Evolutionary conservation across 2,329 filamentous ascomycete genomes (phyloP), one percentile per base, ranked within the genome.

Genomic region (Colletotrichum liriopes): DNA sequence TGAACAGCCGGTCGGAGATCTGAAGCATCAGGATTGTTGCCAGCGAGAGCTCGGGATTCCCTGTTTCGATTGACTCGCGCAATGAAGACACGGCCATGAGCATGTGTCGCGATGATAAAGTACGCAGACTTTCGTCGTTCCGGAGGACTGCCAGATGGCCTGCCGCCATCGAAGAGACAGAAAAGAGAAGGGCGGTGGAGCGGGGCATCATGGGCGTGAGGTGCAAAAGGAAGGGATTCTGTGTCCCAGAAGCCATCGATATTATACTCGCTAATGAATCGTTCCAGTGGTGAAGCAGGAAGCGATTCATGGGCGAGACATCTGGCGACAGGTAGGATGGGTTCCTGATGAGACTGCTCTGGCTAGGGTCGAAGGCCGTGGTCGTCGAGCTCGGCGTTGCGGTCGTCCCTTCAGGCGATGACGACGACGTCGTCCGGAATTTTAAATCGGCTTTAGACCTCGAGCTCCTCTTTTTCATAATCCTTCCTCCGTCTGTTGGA

Each of bases 21-120:
- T 81, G 79, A 12, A 81, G 71, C 67, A 81, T 78, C 37, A 80
- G 56, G 62, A 81, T 77, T 18, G 75, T 75, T 29, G 79, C 79
- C 12, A 81, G 78, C 3, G 79, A 79, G 5, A 78, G 62, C 26
- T 79, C 73, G 1, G 78, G 75, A 43, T 73, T n/a, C 7, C 49
- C 67, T 18, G 67, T 51, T 54, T 73, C 54, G 2, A 73, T 66
- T 0, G 67, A 55, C 4, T 18, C 41, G 8, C 70, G 60, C 2
- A 73, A 45, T 0, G 67, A 61, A 6, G 70, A 71, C 16, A 79
- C 71, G 3, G 78, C 77, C 7, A 71, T 60, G 16, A 77, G 72
- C 43, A 77, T 75, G 29, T 80, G 73, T 1, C 73, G 73, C 7
- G 75, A 74, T 5, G 78, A 77, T 6, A 75, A n/a, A 2, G 74